Percentiles rank a stretch among this genome's conserved stretches.
Conservation (phyloP, 306 rosid genomes). For the Acacia melanoxylon region DNA sequence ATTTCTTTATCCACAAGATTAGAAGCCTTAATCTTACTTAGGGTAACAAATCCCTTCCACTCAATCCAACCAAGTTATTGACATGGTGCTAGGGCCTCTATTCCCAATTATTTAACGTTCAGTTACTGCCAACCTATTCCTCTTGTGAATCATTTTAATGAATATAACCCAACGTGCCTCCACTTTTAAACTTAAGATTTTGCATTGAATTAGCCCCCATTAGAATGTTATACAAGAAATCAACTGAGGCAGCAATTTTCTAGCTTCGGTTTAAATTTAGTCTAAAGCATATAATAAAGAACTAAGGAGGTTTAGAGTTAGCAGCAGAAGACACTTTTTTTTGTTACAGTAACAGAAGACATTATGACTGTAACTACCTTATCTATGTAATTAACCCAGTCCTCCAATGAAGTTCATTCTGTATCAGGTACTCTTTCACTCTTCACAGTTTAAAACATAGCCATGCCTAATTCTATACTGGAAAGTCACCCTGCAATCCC, state of each 20-base stretch:
- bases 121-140: not conserved
- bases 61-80: not conserved
- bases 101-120: not conserved
- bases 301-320: not conserved
- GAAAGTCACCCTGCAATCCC: not conserved
- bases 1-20: not conserved
- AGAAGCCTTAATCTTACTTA: not conserved
- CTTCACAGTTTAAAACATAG: not conserved
- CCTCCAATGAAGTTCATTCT: not conserved
- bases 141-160: not conserved
- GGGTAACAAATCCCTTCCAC: not conserved
- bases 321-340: not conserved
- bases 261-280: not conserved
- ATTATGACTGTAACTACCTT: not conserved
- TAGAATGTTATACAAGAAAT: not conserved
- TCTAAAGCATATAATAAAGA: not conserved
- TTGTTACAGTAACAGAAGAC: not conserved
- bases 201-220: not conserved
- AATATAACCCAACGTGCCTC: not conserved
- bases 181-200: not conserved
- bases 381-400: not conserved
- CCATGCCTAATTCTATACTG: not conserved
- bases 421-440: not conserved
- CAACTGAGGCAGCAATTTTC: not conserved
- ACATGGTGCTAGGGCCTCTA: not conserved